Base-by-base conservation (phyloP, 2,329 filamentous ascomycete species). In the Xylariomycetidae sp. region DNA sequence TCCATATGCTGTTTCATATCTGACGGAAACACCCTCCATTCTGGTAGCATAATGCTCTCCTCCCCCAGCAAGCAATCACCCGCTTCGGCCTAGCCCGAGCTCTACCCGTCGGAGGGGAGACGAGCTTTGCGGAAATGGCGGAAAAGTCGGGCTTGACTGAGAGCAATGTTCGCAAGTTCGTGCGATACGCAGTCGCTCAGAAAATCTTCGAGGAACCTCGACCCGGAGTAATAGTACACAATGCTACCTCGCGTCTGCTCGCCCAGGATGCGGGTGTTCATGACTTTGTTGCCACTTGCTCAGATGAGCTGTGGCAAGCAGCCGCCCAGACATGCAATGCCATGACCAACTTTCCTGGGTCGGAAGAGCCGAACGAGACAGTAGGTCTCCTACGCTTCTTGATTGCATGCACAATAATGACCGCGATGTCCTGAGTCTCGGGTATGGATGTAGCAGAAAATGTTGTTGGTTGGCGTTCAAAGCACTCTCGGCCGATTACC, bases 41-140 rank as follows among this genome's bases (percentile, higher is more conserved):
- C n/a, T n/a, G n/a, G n/a, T n/a, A n/a, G n/a, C n/a, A n/a, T n/a
- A n/a, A n/a, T n/a, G n/a, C n/a, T n/a, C n/a, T n/a, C n/a, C n/a
- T n/a, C n/a, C n/a, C 36, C 36, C 40, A 46, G 27, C 46, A 47
- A 34, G 46, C 36, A 10, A 48, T 46, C 17, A 31, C 32, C 2
- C 40, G 40, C 2, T 49, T 44, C 25, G 26, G 36, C 5, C 17
- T 50, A 14, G 41, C 38, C 4, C 42, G 48, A 19, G 18, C 35
- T 3, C 45, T 49, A 28, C 44, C 42, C 1, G 22, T 45, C n/a
- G 42, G 36, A 16, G 28, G 13, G 6, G 36, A 44, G 17, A 31
- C 44, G 4, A 39, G 33, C 7, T 45, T 48, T 14, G 33, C 37
- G 10, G 34, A 44, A 2, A 40, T 50, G 17, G 41, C 45, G 2